A percentile compares a stretch with the other conserved stretches of the same genome.
Evolutionary conservation across 345 rosid genomes (phyloP).

Genomic region (Turnera subulata): DNA sequence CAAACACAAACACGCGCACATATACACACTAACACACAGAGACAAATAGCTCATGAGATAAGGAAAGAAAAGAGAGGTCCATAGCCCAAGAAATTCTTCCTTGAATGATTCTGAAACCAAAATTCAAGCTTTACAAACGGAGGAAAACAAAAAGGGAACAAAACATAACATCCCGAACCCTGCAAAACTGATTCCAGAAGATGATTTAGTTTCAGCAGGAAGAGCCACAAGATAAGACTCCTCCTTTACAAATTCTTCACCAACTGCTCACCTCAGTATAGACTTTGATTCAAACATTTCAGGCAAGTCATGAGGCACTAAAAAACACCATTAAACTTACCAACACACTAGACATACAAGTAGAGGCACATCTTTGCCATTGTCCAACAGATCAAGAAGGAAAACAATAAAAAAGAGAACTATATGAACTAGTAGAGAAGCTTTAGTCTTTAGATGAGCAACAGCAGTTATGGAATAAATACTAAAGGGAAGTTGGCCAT

Average conservation of each 20-base stretch:
- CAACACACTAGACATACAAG: too few relatives aligned
- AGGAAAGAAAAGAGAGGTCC: neutral
- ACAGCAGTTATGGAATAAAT: neutral
- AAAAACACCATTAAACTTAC: too few relatives aligned
- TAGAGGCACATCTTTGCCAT: too few relatives aligned
- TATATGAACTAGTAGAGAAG: too few relatives aligned
- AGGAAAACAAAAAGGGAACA: neutral
- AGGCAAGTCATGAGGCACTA: too few relatives aligned
- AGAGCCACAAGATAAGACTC: slow-evolving; percentile 1
- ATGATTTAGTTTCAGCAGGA: neutral
- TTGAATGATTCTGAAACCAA: slow-evolving; percentile 2
- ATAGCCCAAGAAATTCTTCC: neutral
- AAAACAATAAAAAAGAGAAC: too few relatives aligned
- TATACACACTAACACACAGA: neutral
- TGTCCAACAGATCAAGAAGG: too few relatives aligned
- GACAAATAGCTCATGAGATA: neutral
- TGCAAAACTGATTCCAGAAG: neutral
- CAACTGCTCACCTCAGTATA: slow-evolving; percentile 7
- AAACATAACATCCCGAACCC: neutral
- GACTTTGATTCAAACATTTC: neutral
- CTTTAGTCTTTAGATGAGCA: too few relatives aligned
- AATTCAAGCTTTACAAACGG: neutral
- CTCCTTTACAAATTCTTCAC: slow-evolving; percentile 7
- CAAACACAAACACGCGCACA: too few relatives aligned
- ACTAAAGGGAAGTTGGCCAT: neutral